Conservation (phyloP, 129 eudicot genomes). For the Scalesia atractyloides region DNA sequence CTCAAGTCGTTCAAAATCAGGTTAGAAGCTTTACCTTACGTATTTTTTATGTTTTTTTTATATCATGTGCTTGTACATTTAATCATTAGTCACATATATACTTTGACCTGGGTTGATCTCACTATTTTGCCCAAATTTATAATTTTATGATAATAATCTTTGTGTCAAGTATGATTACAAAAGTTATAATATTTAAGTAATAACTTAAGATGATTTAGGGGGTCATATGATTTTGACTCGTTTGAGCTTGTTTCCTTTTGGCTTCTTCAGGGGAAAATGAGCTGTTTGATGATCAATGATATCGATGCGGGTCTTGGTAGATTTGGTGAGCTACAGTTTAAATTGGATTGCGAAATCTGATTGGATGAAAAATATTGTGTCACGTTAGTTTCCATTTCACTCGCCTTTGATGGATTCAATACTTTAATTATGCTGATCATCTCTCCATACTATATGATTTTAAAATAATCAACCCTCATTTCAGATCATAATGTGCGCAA, state of each 20-base stretch:
- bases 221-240: background rate
- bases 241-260: constrained; percentile 5
- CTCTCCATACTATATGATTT: constrained; percentile 1
- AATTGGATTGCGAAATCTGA: constrained; percentile 40
- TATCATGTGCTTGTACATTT: constrained; percentile 1
- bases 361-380: constrained; percentile 38
- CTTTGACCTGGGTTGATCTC: constrained; percentile 5
- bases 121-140: background rate
- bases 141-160: background rate
- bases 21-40: constrained; percentile 63
- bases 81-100: background rate
- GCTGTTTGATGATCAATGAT: constrained; percentile 95
- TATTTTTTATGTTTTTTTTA: too few relatives aligned
- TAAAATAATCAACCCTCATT: constrained; percentile 9
- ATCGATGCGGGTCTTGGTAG: constrained; percentile 99
- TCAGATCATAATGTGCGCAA: constrained; percentile 14
- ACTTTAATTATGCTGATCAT: constrained; percentile 12
- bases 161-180: constrained; percentile 6
- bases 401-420: constrained; percentile 16
- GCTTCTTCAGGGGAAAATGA: constrained; percentile 86
- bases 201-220: background rate
- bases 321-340: constrained; percentile 79
- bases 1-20: constrained; percentile 92
- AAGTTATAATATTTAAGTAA: background rate
- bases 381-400: constrained; percentile 40